Base-by-base conservation (phyloP, 352 stramenopile genomes). In the Phytopythium ostracodes region DNA sequence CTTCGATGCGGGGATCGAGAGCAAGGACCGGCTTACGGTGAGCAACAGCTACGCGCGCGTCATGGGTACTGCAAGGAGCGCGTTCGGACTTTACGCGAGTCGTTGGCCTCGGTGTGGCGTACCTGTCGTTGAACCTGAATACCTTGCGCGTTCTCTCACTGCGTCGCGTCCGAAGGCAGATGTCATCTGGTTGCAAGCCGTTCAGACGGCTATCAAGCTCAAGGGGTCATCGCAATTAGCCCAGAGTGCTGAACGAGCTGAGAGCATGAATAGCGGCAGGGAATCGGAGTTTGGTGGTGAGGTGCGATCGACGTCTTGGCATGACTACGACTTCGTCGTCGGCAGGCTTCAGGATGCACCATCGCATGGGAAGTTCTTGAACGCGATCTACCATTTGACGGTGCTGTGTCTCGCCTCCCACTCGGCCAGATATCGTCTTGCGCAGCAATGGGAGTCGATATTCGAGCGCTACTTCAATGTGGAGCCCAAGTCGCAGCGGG, bases 341-440 rank as follows among this genome's bases (percentile, higher is more conserved):
- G 43, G 67, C 43, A 81, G 64, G 15, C 55, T 87, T 17, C 73
- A 62, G 29, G 44, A 36, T 9, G 82, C 79, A 14, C 67, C 76
- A 36, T 88, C 82, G n/a, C 79, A 88, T 53, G 70, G 69, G 1
- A 79, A 71, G 27, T 92, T 84, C 35, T 49, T 90, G 43, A 89
- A 92, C 51, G 79, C 73, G 20, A 15, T 90, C 5, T 92, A 90
- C 49, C 68, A 84, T 44, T 57, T 86, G 54, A 64, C 82, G 36
- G 74, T 73, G 29, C 61, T 81, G 1, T 77, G 73, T 9, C 40
- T 65, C 40, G 69, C 67, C 36, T 72, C 59, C 35, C 27, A 52
- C 44, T 56, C 44, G 36, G 65, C 65, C 10, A 64, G 78, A 5
- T n/a, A 40, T 12, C 66, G 56, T 6, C 65, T 89, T 40, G 61